A percentile compares a stretch with the other conserved stretches of the same genome.
Conservation (phyloP, 2,329 filamentous ascomycete species). For the Parasarocladium wereldwijsianum region DNA sequence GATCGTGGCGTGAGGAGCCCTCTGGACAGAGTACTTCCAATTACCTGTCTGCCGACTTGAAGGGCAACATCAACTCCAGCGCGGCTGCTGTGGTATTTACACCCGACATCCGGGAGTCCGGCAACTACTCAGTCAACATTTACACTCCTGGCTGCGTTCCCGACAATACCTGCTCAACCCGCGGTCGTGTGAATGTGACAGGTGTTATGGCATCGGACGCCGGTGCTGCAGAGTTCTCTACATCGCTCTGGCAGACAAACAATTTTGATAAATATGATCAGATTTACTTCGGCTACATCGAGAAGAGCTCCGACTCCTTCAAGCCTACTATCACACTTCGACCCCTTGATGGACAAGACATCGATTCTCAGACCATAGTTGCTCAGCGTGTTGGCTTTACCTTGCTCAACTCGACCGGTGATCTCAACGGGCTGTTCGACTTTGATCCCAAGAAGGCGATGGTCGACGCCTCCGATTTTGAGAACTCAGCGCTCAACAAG, state of each 20-base stretch:
- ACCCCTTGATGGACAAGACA: conserved; percentile 48
- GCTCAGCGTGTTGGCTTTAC: conserved; percentile 76
- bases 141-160: conserved; percentile 85
- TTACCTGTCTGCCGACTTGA: conserved; percentile 59
- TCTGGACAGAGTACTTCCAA: conserved; percentile 56
- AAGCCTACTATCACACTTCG: conserved; percentile 66
- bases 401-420: conserved; percentile 57
- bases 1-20: conserved; percentile 57
- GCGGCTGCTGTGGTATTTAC: conserved; percentile 60
- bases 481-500: conserved; percentile 59
- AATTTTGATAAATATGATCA: conserved; percentile 94
- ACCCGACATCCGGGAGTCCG: conserved; percentile 75
- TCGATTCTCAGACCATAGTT: conserved; percentile 59
- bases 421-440: conserved; percentile 82
- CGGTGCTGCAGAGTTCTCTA: conserved; percentile 34
- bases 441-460: conserved; percentile 49
- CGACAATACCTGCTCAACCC: conserved; percentile 59
- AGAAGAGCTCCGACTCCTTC: conserved; percentile 59
- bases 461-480: conserved; percentile 47
- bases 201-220: conserved; percentile 46
- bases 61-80: conserved; percentile 36
- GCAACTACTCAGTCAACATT: conserved; percentile 80
- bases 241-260: conserved; percentile 75
- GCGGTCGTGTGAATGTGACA: conserved; percentile 73
- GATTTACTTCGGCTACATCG: conserved; percentile 74